Percentiles rank a stretch among this genome's conserved stretches.
Conservation (phyloP, 2,329 filamentous ascomycete genomes). For the Nannizziopsis arthrosporioides region DNA sequence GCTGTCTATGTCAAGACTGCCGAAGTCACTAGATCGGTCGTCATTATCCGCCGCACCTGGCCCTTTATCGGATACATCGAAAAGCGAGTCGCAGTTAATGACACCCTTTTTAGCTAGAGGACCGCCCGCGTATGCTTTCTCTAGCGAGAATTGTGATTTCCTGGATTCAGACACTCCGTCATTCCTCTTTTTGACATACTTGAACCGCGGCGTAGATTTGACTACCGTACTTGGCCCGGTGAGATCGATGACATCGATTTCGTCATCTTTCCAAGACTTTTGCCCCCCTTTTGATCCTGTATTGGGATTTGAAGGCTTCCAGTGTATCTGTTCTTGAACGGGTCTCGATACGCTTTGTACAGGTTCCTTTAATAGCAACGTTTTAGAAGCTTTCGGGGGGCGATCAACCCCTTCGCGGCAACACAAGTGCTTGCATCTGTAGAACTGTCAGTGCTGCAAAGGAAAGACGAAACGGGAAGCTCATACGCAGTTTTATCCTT, state of each 20-base stretch:
- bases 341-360: neutral
- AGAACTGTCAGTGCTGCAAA: conserved; percentile 26
- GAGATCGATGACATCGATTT: conserved; percentile 15
- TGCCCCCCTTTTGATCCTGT: conserved; percentile 4
- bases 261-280: conserved; percentile 15
- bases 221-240: conserved; percentile 2
- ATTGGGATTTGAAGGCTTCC: conserved; percentile 20
- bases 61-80: neutral
- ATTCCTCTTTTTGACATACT: conserved; percentile 4
- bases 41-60: neutral
- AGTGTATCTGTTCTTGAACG: neutral
- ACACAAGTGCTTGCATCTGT: conserved; percentile 58
- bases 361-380: conserved; percentile 13
- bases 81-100: neutral
- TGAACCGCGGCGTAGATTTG: conserved; percentile 1
- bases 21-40: conserved; percentile 1
- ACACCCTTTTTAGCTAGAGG: neutral
- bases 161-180: neutral
- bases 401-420: conserved; percentile 61
- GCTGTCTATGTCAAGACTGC: conserved; percentile 2
- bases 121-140: neutral
- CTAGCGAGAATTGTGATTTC: neutral
- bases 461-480: conserved; percentile 20
- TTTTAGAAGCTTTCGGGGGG: conserved; percentile 38
- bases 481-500: conserved; percentile 42